Base-by-base conservation (phyloP, 2,329 filamentous ascomycete species). In the Claviceps sp. region DNA sequence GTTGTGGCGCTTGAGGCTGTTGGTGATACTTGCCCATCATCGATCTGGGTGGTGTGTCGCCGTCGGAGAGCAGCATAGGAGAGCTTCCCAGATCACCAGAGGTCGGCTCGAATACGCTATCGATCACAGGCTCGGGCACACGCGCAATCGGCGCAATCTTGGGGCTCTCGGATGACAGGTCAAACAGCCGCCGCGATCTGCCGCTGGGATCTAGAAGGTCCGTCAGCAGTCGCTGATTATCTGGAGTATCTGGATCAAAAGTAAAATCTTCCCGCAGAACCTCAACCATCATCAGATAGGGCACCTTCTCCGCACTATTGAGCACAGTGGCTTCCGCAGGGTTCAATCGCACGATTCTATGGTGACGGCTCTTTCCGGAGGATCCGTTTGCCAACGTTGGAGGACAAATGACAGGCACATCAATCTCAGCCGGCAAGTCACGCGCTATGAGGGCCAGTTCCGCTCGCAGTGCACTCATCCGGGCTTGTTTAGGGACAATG, bases 231-330 rank as follows among this genome's bases (percentile, higher is more conserved):
- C 78, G 74, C 61, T 85, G 76, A 59, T 93, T 93, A 56, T 88
- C 83, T 29, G 77, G 72, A 0, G 81, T 83, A 36, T 85, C 80
- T 0, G 86, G 85, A 58, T 91, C 83, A 59, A 93, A 93, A 37
- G 83, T 83, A 61, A 93, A 91, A 60, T 93, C 87, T 57, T 91
- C 86, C 23, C 83, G 74, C 47, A 93, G 68, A 22, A 93, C 82
- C 62, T 93, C 87, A 2, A 91, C 80, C 86, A 93, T 90, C 29
- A 93, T 74, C 48, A 93, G 68, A 66, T 89, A 93, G 1, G 87
- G 87, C 45, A 93, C 87, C 63, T 89, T 86, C 64, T 93, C 86
- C 4, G 87, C 87, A 63, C 87, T 93, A 66, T 93, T 93, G 49
- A 93, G 70, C 51, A 90, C 88, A 0, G 87, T 91, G 5, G 87